Evolutionary conservation across 2,329 filamentous ascomycete species (phyloP), one percentile per base, ranked within the genome.

Genomic region (Pseudogymnoascus sp.): DNA sequence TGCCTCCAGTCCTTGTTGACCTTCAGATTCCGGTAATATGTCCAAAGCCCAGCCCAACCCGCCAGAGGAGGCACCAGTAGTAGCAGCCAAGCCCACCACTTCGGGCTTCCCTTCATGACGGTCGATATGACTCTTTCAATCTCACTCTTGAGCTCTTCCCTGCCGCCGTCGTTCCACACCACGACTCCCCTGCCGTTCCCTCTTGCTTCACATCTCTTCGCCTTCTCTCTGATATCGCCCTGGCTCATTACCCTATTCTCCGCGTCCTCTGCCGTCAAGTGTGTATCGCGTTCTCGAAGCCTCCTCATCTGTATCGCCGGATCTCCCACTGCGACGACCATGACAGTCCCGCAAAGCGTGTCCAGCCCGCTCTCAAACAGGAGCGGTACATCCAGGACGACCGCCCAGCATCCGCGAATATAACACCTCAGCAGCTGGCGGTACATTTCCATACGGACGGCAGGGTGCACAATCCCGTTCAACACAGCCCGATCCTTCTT

Each of bases 391-490:
- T 99, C 95, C 14, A 97, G 81, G 37, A 99, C 88, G 3, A 96
- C 91, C 0, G 92, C 93, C 91, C 93, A 95, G 72, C 86, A 74
- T 0, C 95, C 93, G 1, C 76, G 76, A 13, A 95, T 63, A 72
- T 96, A 97, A 69, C 84, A 85, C 65, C 80, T 79, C n/a, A 91
- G 72, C 63, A 97, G 83, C 59, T 83, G 80, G 70, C 82, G 85
- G 75, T 91, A 91, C 82, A 97, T 93, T 74, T 90, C 91, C 72
- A 79, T 81, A 42, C 93, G 82, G 44, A 99, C 93, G 0, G 91
- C 92, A 0, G 95, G 95, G 74, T 99, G 95, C 61, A 97, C 90
- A 68, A 99, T 97, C 59, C 84, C 80, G 74, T 97, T 97, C 13
- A 99, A 81, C 31, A 89, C 86, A 61, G 81, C 85, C 26, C 93